Evolutionary conservation across 1,139 yeast species (phyloP), one percentile per base, ranked within the genome.

Genomic region (Tardiomyces depauwii): DNA sequence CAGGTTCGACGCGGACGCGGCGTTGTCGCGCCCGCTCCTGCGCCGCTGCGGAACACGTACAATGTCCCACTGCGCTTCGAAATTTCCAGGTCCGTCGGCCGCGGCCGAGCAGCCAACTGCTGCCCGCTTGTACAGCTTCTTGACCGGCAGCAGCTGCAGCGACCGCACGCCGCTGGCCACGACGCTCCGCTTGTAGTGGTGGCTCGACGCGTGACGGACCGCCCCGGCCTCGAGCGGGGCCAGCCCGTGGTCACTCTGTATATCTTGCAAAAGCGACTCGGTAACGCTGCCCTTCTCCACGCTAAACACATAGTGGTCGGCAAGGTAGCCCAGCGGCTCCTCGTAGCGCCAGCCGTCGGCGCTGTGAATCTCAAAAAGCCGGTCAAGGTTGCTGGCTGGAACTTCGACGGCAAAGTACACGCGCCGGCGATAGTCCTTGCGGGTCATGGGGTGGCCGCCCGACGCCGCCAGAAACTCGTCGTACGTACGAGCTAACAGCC

Each of bases 291-390:
- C 47, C 28, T 53, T 56, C 5, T 57, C 53, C 4, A 57, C 51
- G 1, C 68, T 63, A 47, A 63, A 63, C 2, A 65, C 50, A 47
- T 61, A 60, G 42, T 62, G 65, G 49, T 62, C 49, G n/a, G 51
- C 47, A n/a, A 65, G 46, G 13, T 58, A 49, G 18, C 61, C 63
- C 12, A 64, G 38, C 5, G 59, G 57, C 44, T 61, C 64, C 47
- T 64, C 68, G 42, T 57, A 62, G 19, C 49, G 44, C 59, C 66
- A 61, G 14, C 53, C 56, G 14, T 51, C 39, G 12, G 53, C 51
- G 42, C 52, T 36, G 25, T 40, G 47, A 18, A 23, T 32, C n/a
- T 27, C 46, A 42, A 51, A 49, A 16, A 39, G 33, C 2, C 18
- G 43, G 18, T 50, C 55, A 25, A 51, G 53, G 11, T 46, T 42